Evolutionary conservation across 2,329 filamentous ascomycete species (phyloP).

Genomic region (Sclerotinia trifoliorum): DNA sequence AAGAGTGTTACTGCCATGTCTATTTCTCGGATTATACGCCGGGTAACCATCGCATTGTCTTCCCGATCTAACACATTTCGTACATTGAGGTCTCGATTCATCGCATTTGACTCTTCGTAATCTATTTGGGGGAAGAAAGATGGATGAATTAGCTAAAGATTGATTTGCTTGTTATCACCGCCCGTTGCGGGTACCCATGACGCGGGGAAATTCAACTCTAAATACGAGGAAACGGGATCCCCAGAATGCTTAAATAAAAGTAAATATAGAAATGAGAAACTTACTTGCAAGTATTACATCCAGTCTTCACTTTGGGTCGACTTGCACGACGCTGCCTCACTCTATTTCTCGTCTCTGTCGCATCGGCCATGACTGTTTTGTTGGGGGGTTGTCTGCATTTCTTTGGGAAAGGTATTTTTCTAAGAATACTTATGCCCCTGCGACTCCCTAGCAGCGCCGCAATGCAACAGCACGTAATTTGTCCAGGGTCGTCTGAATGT

Average conservation of each 20-base stretch:
- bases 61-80: conserved; percentile 58
- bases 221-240: neutral
- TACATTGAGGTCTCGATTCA: conserved; percentile 59
- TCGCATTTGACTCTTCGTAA: conserved; percentile 65
- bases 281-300: conserved; percentile 68
- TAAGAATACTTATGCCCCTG: conserved; percentile 1
- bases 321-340: conserved; percentile 34
- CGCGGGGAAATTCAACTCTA: conserved; percentile 19
- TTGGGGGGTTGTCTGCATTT: conserved; percentile 15
- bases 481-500: neutral
- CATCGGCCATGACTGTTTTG: conserved; percentile 22
- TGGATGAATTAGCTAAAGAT: conserved; percentile 19
- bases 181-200: neutral
- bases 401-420: neutral
- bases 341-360: neutral
- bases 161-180: neutral
- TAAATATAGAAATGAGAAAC: conserved; percentile 32
- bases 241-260: conserved; percentile 27
- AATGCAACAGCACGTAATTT: conserved; percentile 4
- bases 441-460: neutral
- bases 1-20: conserved; percentile 25
- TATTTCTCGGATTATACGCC: conserved; percentile 31
- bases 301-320: conserved; percentile 59
- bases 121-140: conserved; percentile 41
- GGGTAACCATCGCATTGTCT: conserved; percentile 61